Conservation (phyloP, 1,284 basidiomycete genomes). For the Trichosporon ovoides region DNA sequence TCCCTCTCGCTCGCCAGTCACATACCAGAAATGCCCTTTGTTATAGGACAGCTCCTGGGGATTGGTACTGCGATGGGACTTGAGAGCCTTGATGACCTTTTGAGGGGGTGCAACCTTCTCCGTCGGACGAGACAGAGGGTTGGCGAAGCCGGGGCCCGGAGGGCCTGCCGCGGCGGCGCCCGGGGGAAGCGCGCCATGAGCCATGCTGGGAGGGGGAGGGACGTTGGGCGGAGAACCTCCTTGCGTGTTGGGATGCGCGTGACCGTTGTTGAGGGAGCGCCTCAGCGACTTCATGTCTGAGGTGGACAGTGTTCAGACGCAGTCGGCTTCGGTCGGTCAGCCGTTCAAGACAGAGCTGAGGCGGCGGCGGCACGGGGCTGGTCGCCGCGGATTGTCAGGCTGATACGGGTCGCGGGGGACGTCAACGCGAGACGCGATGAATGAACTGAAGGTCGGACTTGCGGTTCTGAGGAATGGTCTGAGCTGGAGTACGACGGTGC, state of each 20-base stretch:
- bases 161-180: conserved; percentile 48
- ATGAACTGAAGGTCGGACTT: not conserved
- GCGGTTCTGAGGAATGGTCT: not conserved
- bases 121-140: conserved; percentile 60
- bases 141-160: conserved; percentile 47
- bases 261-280: conserved; percentile 66
- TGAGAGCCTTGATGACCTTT: conserved; percentile 87
- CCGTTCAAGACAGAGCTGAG: not conserved
- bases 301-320: not conserved
- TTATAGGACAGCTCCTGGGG: conserved; percentile 86
- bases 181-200: conserved; percentile 37
- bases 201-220: conserved; percentile 23
- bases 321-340: not conserved
- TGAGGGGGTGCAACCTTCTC: conserved; percentile 75
- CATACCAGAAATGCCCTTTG: conserved; percentile 97
- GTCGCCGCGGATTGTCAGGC: not conserved
- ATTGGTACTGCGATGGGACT: conserved; percentile 62
- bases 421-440: not conserved
- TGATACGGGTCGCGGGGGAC: conserved; percentile 1
- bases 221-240: conserved; percentile 56
- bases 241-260: conserved; percentile 38
- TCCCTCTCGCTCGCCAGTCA: conserved; percentile 62
- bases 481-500: no score
- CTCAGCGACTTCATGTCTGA: conserved; percentile 71
- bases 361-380: not conserved